phyloP scores from a whole-genome alignment of 768 basidiomycete species.

The Suillus spraguei region DNA sequence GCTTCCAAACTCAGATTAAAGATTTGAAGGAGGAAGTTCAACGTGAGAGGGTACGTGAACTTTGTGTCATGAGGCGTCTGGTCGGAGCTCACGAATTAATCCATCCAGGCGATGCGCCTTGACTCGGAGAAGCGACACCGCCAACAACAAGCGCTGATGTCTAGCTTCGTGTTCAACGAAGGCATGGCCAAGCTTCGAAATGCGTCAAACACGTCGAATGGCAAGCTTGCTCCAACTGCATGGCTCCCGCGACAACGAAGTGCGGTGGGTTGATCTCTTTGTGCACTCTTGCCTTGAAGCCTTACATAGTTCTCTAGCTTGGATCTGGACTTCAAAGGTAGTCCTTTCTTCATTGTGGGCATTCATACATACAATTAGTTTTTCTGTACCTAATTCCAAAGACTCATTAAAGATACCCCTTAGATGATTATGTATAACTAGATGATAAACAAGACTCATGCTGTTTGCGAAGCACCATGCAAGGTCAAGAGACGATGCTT shows the following conservation, averaged over 20 bases:
- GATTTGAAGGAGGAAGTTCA: conserved; percentile 65
- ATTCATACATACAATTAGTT: not conserved
- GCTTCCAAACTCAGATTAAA: conserved; percentile 64
- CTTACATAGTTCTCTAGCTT: conserved; percentile 21
- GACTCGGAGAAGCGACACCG: conserved; percentile 66
- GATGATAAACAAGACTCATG: not conserved
- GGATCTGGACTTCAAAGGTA: conserved; percentile 32
- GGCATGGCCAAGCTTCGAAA: conserved; percentile 67
- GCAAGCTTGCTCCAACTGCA: conserved; percentile 53
- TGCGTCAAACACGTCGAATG: conserved; percentile 55
- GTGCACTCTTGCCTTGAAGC: not conserved
- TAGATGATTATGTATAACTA: no score
- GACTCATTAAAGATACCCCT: conserved; percentile 16
- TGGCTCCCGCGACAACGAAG: conserved; percentile 73
- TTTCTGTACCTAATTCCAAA: conserved; percentile 7
- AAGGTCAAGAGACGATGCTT: conserved; percentile 63
- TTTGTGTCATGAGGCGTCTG: not conserved
- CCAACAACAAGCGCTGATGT: conserved; percentile 81
- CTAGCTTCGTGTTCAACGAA: conserved; percentile 69
- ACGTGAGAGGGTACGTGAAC: conserved; percentile 50
- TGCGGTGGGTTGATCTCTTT: conserved; percentile 33
- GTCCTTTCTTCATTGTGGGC: not conserved
- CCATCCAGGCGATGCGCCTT: conserved; percentile 45
- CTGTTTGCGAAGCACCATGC: conserved; percentile 20
- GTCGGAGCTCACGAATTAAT: conserved; percentile 7